These are phyloP conservation scores for Dothideomycetes sp. DNA, from an alignment of 2,329 filamentous ascomycete genomes.

Conservation along the genomic window DNA sequence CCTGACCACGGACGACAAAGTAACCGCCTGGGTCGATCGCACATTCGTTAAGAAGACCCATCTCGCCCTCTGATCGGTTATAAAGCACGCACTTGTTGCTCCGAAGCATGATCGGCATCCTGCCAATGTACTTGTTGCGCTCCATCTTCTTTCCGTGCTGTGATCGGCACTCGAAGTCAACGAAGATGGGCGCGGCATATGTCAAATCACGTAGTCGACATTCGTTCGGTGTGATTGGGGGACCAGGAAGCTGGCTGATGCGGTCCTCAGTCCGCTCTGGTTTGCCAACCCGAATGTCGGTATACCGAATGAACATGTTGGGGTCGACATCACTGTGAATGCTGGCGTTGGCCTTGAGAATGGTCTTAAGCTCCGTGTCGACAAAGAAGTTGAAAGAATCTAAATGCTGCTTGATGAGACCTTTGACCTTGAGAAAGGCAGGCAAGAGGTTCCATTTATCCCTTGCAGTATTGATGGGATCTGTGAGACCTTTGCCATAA, in stretches of 20 bases:
- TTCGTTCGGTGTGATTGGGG: slow-evolving; percentile 74
- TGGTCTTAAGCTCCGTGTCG: slow-evolving; percentile 92
- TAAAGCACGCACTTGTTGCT: slow-evolving; percentile 86
- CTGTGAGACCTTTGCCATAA: slow-evolving; percentile 54
- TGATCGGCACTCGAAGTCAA: slow-evolving; percentile 51
- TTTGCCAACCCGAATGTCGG: slow-evolving; percentile 71
- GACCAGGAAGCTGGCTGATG: slow-evolving; percentile 32
- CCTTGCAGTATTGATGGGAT: slow-evolving; percentile 56
- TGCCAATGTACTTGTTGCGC: slow-evolving; percentile 66
- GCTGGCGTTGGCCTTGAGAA: slow-evolving; percentile 79
- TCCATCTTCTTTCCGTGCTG: slow-evolving; percentile 58
- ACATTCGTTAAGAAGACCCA: slow-evolving; percentile 91
- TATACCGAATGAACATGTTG: slow-evolving; percentile 63
- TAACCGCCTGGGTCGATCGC: slow-evolving; percentile 93
- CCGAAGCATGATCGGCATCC: slow-evolving; percentile 93
- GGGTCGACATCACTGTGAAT: slow-evolving; percentile 88
- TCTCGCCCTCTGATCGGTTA: slow-evolving; percentile 73
- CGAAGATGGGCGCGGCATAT: slow-evolving; percentile 89
- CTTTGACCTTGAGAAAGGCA: slow-evolving; percentile 97
- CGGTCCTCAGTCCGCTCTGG: slow-evolving; percentile 73
- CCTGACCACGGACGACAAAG: slow-evolving; percentile 93
- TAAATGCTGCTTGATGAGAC: slow-evolving; percentile 91
- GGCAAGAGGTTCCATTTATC: slow-evolving; percentile 97
- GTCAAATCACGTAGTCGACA: slow-evolving; percentile 94
- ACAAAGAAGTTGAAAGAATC: slow-evolving; percentile 99